Conservation (phyloP, 371 early-diverging fungal species). For the Apophysomyces trapeziformis region DNA sequence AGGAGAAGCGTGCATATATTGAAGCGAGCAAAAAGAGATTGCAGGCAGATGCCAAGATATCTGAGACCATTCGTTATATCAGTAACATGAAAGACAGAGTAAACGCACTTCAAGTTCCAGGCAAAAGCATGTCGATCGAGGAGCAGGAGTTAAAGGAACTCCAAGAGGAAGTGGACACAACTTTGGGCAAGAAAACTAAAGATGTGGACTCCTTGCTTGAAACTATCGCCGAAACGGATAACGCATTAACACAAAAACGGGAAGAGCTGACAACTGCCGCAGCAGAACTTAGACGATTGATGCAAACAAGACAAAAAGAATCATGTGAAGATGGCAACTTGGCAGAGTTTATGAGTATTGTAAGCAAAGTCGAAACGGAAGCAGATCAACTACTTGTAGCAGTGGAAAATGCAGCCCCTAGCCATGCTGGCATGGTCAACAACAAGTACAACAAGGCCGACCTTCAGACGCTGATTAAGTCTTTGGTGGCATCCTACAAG, state of each 20-base stretch:
- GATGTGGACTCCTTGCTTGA: conserved; percentile 24
- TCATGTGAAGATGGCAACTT: conserved; percentile 37
- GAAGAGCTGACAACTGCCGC: conserved; percentile 19
- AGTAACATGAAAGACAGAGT: conserved; percentile 34
- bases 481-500: conserved; percentile 38
- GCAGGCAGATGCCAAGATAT: conserved; percentile 29
- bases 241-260: conserved; percentile 25
- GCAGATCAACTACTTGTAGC: conserved; percentile 33
- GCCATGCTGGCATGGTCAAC: conserved; percentile 38
- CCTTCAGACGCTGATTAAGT: conserved; percentile 48
- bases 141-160: conserved; percentile 35
- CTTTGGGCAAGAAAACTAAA: conserved; percentile 23
- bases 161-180: conserved; percentile 27
- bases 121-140: conserved; percentile 22
- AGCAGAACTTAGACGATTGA: conserved; percentile 22
- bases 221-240: conserved; percentile 16
- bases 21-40: conserved; percentile 21
- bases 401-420: conserved; percentile 39
- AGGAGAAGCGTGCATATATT: conserved; percentile 16
- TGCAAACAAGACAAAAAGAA: conserved; percentile 35
- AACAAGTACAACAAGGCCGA: conserved; percentile 50
- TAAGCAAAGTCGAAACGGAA: conserved; percentile 46
- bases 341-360: conserved; percentile 45
- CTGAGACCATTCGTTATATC: conserved; percentile 34
- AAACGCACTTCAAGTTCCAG: conserved; percentile 31